Conservation (phyloP, 352 stramenopile genomes). For the Phytophthora pini region DNA sequence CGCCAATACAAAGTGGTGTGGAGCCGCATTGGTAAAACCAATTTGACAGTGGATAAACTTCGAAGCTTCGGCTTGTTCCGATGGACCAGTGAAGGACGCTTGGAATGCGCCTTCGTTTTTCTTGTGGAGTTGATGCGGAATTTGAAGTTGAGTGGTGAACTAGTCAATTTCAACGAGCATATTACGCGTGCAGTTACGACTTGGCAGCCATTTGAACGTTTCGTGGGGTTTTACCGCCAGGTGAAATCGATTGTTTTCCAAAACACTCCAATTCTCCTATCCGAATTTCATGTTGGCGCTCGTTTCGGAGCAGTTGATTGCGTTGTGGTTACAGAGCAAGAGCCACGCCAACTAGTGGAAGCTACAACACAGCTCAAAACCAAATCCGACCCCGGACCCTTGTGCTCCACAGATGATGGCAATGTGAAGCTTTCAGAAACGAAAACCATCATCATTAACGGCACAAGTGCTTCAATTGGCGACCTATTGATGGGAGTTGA, state of each 20-base stretch:
- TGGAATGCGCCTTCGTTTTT: background rate
- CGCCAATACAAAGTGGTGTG: background rate
- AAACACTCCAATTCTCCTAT: background rate
- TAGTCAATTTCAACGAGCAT: background rate
- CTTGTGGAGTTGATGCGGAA: background rate
- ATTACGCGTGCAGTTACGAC: background rate
- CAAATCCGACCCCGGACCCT: too few species aligned
- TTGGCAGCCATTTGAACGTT: background rate
- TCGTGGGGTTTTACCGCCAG: background rate
- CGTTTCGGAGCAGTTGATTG: background rate
- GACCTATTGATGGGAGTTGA: too few species aligned
- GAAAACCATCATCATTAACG: slow-evolving; percentile 8
- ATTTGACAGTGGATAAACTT: background rate
- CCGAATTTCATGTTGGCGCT: background rate
- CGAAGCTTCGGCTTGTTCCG: background rate
- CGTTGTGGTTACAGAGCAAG: background rate
- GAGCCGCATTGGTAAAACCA: background rate
- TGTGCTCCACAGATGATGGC: slow-evolving; percentile 1
- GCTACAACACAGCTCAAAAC: background rate
- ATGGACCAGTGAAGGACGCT: background rate
- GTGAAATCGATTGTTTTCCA: background rate
- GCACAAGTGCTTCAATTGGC: background rate
- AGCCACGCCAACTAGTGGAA: background rate
- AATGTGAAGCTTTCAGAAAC: slow-evolving; percentile 5
- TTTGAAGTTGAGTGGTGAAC: too few species aligned